phyloP scores from a whole-genome alignment of 352 stramenopile species.

The Phytophthora gonapodyides region DNA sequence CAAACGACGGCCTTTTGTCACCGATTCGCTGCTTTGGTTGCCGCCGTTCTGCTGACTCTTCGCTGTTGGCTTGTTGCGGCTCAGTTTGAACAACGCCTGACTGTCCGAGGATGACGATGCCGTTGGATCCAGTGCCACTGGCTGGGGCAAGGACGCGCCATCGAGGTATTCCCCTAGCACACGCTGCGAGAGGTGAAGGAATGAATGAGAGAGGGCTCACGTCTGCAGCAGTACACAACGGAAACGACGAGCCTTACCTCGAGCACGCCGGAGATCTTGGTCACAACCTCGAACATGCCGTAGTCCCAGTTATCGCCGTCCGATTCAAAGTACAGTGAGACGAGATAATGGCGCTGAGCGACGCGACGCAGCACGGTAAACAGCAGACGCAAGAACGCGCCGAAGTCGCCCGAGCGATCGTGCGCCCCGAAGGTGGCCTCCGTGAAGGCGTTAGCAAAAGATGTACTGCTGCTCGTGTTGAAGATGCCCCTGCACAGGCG shows the following conservation, averaged over 20 bases:
- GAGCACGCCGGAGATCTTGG: slow-evolving; percentile 62
- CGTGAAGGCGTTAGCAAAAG: slow-evolving; percentile 75
- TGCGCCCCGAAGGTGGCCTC: slow-evolving; percentile 74
- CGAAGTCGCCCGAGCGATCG: slow-evolving; percentile 68
- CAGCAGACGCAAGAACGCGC: slow-evolving; percentile 68
- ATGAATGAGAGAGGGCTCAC: neutral
- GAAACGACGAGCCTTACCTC: slow-evolving; percentile 42
- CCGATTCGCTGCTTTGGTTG: slow-evolving; percentile 29
- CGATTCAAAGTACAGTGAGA: slow-evolving; percentile 64
- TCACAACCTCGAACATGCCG: slow-evolving; percentile 66
- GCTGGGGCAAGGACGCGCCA: slow-evolving; percentile 32
- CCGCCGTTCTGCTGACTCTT: slow-evolving; percentile 38
- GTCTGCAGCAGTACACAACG: neutral
- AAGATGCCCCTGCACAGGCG: slow-evolving; percentile 75
- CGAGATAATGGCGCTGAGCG: slow-evolving; percentile 69
- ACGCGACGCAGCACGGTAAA: slow-evolving; percentile 71
- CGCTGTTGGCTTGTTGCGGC: slow-evolving; percentile 55
- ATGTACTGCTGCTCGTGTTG: slow-evolving; percentile 77
- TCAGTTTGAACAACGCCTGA: slow-evolving; percentile 62
- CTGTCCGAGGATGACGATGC: slow-evolving; percentile 17
- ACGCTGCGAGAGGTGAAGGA: slow-evolving; percentile 30
- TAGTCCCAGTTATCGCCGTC: slow-evolving; percentile 73
- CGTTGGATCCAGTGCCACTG: slow-evolving; percentile 27
- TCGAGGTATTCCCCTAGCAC: slow-evolving; percentile 77
- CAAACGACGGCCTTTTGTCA: slow-evolving; percentile 21